Conservation (phyloP, 2,329 filamentous ascomycete genomes). For the Gnomoniopsis smithogilvyi region DNA sequence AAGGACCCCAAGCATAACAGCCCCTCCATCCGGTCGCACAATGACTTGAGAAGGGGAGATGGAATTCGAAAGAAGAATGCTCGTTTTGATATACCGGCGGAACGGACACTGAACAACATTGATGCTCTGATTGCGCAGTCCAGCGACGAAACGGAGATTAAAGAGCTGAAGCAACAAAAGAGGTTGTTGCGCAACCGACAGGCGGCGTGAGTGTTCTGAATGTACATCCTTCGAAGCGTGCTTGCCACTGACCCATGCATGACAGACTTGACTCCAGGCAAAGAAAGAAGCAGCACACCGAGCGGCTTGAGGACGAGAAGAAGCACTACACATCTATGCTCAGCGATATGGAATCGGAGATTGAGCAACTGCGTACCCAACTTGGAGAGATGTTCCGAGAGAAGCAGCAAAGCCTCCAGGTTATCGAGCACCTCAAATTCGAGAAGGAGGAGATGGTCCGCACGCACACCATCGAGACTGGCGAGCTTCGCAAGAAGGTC, state of each 20-base stretch:
- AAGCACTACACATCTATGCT: constrained; percentile 81
- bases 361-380: constrained; percentile 65
- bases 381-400: constrained; percentile 69
- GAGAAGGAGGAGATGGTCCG: constrained; percentile 93
- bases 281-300: constrained; percentile 97
- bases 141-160: constrained; percentile 88
- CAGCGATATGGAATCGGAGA: constrained; percentile 72
- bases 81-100: constrained; percentile 90
- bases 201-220: constrained; percentile 71
- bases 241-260: constrained; percentile 19
- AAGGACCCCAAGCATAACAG: constrained; percentile 60
- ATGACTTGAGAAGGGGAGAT: constrained; percentile 74
- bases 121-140: constrained; percentile 87
- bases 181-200: constrained; percentile 90
- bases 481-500: constrained; percentile 90
- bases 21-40: constrained; percentile 69
- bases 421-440: constrained; percentile 71
- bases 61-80: constrained; percentile 99
- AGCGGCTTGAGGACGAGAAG: constrained; percentile 95
- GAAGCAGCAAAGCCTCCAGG: constrained; percentile 70
- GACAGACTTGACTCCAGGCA: constrained; percentile 88
- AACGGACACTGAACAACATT: constrained; percentile 91
- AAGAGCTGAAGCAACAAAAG: constrained; percentile 98
- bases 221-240: constrained; percentile 13
- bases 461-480: constrained; percentile 83